phyloP scores from a whole-genome alignment of 352 stramenopile species.

The Aphanomyces euteiches region DNA sequence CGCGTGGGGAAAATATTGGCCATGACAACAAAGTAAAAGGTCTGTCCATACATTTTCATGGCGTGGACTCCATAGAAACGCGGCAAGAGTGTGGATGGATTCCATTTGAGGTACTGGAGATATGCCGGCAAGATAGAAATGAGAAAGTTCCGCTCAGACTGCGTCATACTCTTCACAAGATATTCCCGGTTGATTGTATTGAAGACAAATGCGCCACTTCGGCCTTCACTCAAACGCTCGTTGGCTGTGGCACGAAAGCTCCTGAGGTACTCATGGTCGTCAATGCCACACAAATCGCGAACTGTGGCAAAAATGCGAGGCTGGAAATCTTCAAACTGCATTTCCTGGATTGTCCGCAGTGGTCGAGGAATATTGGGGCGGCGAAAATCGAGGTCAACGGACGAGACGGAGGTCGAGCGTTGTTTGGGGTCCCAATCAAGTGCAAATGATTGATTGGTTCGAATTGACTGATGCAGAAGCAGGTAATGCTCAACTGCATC shows the following conservation, averaged over 20 bases:
- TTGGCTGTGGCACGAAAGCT: conserved; percentile 81
- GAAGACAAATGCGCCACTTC: conserved; percentile 87
- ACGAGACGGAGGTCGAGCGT: conserved; percentile 45
- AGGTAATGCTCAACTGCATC: conserved; percentile 82
- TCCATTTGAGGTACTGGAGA: conserved; percentile 82
- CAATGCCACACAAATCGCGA: conserved; percentile 56
- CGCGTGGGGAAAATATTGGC: conserved; percentile 83
- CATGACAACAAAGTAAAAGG: conserved; percentile 92
- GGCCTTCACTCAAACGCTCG: conserved; percentile 85
- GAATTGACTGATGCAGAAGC: conserved; percentile 54
- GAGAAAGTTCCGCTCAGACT: conserved; percentile 74
- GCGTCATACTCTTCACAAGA: conserved; percentile 87
- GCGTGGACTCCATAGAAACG: conserved; percentile 87
- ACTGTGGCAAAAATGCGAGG: conserved; percentile 76
- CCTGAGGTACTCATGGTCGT: conserved; percentile 74
- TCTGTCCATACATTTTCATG: conserved; percentile 90
- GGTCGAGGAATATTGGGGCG: neutral
- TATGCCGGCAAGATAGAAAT: conserved; percentile 79
- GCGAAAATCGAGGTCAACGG: conserved; percentile 40
- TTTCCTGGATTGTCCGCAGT: conserved; percentile 40
- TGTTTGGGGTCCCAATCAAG: conserved; percentile 76
- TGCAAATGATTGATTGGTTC: conserved; percentile 76
- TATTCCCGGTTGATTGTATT: conserved; percentile 86
- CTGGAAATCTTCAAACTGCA: conserved; percentile 87
- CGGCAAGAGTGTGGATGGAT: conserved; percentile 80